These are phyloP conservation scores for Backusella sp. DNA, from an alignment of 192 early-diverging fungal genomes.

Conservation along the genomic window DNA sequence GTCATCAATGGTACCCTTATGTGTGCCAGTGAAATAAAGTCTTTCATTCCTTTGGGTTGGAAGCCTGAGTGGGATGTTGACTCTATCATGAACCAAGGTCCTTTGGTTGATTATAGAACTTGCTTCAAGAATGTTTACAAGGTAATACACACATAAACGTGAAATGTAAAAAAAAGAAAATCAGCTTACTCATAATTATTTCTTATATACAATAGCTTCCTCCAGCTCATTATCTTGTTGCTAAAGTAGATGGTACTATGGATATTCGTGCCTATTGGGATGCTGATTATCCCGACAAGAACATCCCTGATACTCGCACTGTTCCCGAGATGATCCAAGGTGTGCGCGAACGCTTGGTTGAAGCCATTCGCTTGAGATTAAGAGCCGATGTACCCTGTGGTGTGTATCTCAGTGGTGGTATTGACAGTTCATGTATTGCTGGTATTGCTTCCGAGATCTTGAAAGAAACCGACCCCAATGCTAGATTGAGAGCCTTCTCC, in stretches of 20 bases:
- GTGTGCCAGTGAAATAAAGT: slow-evolving; percentile 22
- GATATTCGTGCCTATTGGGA: slow-evolving; percentile 15
- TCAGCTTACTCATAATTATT: no score
- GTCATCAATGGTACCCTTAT: slow-evolving; percentile 12
- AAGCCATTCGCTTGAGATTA: slow-evolving; percentile 15
- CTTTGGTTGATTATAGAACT: slow-evolving; percentile 10
- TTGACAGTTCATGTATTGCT: slow-evolving; percentile 17
- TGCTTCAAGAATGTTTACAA: slow-evolving; percentile 25
- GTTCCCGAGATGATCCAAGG: slow-evolving; percentile 20
- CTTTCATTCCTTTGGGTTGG: slow-evolving; percentile 19
- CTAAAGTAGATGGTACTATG: not conserved
- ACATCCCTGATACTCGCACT: slow-evolving; percentile 5
- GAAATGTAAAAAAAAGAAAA: no score
- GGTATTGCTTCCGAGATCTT: slow-evolving; percentile 17
- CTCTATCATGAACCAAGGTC: slow-evolving; percentile 1
- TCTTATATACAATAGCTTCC: slow-evolving; percentile 6
- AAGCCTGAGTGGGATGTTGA: slow-evolving; percentile 20
- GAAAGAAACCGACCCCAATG: slow-evolving; percentile 14
- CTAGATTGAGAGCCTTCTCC: slow-evolving; percentile 12
- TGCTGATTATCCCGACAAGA: slow-evolving; percentile 23
- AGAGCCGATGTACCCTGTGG: slow-evolving; percentile 19
- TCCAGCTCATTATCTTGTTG: slow-evolving; percentile 12
- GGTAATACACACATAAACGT: not conserved
- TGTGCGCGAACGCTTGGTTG: slow-evolving; percentile 19
- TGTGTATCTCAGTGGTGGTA: slow-evolving; percentile 17